Evolutionary conservation across 768 basidiomycete genomes (phyloP).

Genomic region (Podaxis carcinomalis): DNA sequence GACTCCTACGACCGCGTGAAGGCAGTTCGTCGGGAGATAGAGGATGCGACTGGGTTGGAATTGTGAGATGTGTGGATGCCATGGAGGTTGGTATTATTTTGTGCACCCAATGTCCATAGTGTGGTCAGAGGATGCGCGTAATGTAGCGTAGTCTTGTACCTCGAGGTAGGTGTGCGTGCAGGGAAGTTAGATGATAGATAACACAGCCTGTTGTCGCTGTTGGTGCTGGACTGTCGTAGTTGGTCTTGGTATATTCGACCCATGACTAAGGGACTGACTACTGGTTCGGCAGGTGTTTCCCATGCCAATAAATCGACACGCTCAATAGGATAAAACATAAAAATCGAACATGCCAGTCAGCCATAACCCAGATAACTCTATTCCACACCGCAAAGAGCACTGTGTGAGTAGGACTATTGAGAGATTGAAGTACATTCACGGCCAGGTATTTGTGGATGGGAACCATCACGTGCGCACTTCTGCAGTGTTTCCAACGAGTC

Average conservation of each 20-base stretch:
- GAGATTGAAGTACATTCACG: not conserved
- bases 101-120: slow-evolving; percentile 4
- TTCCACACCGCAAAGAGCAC: too few species aligned
- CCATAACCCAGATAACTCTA: too few species aligned
- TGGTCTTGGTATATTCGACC: not conserved
- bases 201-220: not conserved
- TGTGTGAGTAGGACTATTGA: not conserved
- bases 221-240: not conserved
- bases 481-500: not conserved
- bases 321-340: not conserved
- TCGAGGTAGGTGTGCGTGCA: not conserved
- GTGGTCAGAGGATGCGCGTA: not conserved
- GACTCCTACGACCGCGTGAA: slow-evolving; percentile 38
- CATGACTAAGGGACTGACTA: not conserved
- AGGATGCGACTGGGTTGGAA: slow-evolving; percentile 69
- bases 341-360: too few species aligned
- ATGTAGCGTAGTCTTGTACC: not conserved
- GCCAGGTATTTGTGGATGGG: not conserved
- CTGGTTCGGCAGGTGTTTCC: not conserved
- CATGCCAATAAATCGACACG: not conserved
- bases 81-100: slow-evolving; percentile 18
- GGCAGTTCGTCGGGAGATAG: slow-evolving; percentile 54
- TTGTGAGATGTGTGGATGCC: slow-evolving; percentile 40
- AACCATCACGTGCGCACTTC: not conserved
- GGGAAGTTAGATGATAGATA: not conserved